Evolutionary conservation across 2,329 filamentous ascomycete species (phyloP).

Genomic region (Mariannaea elegans): DNA sequence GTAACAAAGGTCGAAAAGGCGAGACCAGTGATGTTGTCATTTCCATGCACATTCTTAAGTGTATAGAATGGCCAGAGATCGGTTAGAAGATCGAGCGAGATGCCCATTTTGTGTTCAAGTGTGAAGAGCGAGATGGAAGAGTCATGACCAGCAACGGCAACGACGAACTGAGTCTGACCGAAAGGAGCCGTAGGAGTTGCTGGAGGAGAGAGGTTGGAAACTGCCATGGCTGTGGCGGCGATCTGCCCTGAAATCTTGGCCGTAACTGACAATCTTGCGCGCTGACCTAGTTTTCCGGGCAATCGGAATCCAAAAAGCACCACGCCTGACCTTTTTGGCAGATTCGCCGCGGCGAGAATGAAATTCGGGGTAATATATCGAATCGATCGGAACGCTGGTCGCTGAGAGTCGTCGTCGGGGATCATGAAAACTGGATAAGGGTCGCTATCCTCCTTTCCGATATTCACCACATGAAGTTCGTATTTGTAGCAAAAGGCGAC

Average conservation of each 20-base stretch:
- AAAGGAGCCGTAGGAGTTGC: constrained; percentile 59
- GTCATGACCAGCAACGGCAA: constrained; percentile 84
- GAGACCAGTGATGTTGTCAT: constrained; percentile 66
- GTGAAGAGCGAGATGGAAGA: constrained; percentile 81
- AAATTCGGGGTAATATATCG: constrained; percentile 68
- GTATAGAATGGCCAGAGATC: constrained; percentile 63
- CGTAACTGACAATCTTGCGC: constrained; percentile 60
- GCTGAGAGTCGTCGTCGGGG: constrained; percentile 55
- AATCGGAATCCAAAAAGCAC: constrained; percentile 66
- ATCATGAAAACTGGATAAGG: constrained; percentile 66
- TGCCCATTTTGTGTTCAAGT: constrained; percentile 69
- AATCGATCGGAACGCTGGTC: constrained; percentile 65
- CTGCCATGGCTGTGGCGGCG: constrained; percentile 80
- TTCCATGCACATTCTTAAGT: constrained; percentile 62
- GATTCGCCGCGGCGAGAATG: constrained; percentile 65
- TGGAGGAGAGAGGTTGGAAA: constrained; percentile 71
- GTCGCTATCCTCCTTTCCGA: constrained; percentile 59
- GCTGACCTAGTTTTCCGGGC: constrained; percentile 47
- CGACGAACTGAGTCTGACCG: constrained; percentile 77
- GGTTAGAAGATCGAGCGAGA: constrained; percentile 58
- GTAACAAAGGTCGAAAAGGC: constrained; percentile 66
- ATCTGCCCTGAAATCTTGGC: constrained; percentile 71
- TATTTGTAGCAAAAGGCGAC: constrained; percentile 82
- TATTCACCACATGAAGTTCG: constrained; percentile 74
- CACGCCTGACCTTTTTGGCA: constrained; percentile 66